Evolutionary conservation across 306 rosid species (phyloP).

Genomic region (Quercus glauca): DNA sequence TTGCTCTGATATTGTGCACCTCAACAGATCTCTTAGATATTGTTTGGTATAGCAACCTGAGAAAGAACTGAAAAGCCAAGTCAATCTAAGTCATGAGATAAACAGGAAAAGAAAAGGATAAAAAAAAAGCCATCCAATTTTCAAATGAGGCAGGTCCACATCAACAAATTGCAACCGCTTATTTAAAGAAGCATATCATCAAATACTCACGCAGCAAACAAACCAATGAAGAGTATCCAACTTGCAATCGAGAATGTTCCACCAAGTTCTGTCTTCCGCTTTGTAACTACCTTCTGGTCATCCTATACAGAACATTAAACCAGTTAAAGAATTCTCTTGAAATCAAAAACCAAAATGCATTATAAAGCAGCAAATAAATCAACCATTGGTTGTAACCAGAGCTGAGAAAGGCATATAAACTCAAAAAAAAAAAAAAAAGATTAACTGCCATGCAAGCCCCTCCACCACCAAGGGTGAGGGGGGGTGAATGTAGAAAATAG

Average conservation of each 20-base stretch:
- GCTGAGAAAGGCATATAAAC: too few relatives aligned
- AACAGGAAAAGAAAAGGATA: conserved; percentile 1
- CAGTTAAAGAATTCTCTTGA: conserved; percentile 20
- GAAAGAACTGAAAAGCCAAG: conserved; percentile 41
- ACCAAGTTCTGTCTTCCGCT: conserved; percentile 99
- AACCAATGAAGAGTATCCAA: conserved; percentile 88
- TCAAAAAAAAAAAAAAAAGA: too few relatives aligned
- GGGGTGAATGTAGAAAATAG: too few relatives aligned
- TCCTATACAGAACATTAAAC: conserved; percentile 49
- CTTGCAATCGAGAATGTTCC: conserved; percentile 96
- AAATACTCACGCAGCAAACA: conserved; percentile 88
- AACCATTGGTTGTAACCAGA: too few relatives aligned
- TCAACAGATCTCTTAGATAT: conserved; percentile 86
- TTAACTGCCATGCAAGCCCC: too few relatives aligned
- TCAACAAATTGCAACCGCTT: conserved; percentile 1
- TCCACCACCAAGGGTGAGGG: too few relatives aligned
- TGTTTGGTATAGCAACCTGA: conserved; percentile 92
- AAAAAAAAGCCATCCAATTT: not conserved
- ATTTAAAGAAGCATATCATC: conserved; percentile 4
- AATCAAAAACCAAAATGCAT: not conserved
- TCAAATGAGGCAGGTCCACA: not conserved
- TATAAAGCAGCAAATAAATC: not conserved
- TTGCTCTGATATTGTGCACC: conserved; percentile 87
- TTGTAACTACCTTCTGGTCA: conserved; percentile 77
- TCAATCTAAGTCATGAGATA: conserved; percentile 31